Evolutionary conservation across 192 early-diverging fungal species (phyloP).

Genomic region (Coemansia sp.): DNA sequence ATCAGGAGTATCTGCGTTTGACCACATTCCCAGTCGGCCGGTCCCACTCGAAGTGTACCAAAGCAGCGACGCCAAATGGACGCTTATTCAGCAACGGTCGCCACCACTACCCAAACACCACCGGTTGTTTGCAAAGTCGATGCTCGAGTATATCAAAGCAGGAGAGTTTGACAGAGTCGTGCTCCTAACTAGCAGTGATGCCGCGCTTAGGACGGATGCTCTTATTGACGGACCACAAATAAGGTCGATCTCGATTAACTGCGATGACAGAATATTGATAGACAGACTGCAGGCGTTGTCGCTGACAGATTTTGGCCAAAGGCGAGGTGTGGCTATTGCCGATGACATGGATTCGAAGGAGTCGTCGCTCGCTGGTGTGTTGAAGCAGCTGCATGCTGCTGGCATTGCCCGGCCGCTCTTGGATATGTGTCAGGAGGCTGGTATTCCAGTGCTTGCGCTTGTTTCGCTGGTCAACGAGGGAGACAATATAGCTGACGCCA

Average conservation of each 20-base stretch:
- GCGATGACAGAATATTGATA: constrained; percentile 41
- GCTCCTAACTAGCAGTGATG: constrained; percentile 70
- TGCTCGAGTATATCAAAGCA: constrained; percentile 60
- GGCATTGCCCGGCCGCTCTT: constrained; percentile 64
- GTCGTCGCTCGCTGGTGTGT: not conserved
- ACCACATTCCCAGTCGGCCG: constrained; percentile 32
- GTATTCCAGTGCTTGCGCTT: constrained; percentile 53
- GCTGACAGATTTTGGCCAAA: constrained; percentile 23
- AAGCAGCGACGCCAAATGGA: constrained; percentile 64
- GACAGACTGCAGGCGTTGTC: constrained; percentile 28
- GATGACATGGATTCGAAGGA: not conserved
- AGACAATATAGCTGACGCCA: constrained; percentile 72
- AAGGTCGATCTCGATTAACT: constrained; percentile 55
- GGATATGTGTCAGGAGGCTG: constrained; percentile 40
- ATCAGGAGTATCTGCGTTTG: constrained; percentile 56
- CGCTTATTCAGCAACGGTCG: constrained; percentile 73
- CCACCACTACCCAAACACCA: constrained; percentile 60
- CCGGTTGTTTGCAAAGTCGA: constrained; percentile 55
- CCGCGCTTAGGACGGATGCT: constrained; percentile 61
- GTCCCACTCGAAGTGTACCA: constrained; percentile 65
- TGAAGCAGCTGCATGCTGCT: constrained; percentile 61
- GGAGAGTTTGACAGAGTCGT: constrained; percentile 61
- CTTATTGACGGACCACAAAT: constrained; percentile 61
- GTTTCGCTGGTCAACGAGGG: constrained; percentile 74
- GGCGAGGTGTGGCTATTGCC: not conserved